Evolutionary conservation across 768 basidiomycete genomes (phyloP), one percentile per base, ranked within the genome.

Genomic region (Lactarius hatsudake): DNA sequence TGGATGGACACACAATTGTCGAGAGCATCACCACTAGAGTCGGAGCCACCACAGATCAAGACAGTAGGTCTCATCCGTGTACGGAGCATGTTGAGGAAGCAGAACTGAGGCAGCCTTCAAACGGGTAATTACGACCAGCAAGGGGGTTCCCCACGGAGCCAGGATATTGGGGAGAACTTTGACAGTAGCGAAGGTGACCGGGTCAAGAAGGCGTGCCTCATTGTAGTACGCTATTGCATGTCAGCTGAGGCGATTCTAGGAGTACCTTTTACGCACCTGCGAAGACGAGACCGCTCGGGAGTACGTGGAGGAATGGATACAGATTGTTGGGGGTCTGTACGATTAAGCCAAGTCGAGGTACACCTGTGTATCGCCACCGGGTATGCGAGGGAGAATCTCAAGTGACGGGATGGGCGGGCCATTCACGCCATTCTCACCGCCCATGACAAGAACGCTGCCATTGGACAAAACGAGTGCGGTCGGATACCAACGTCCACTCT

Each of bases 271-370:
- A 77, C 84, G 60, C 56, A 89, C 90, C 87, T 42, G 90, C 81
- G 74, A 93, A 92, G 71, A 93, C 76, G 38, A 82, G 81, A 1
- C 84, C 84, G 54, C 86, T 87, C 0, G 91, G 90, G 18, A 93
- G 81, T 6, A 91, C 81, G 62, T 87, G 75, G 40, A 93, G 76
- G 80, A 90, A 93, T 0, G 91, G 91, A 72, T 93, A 93, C 59
- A 93, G 74, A 71, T 92, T 92, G 72, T 90, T 86, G 0, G 91
- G 91, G 91, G 71, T 92, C 88, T 5, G 91, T 92, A 34, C 89
- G 81, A 40, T 78, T 74, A 30, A 93, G 78, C 79, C 85, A 92
- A 92, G 66, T 88, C 86, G 59, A 92, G 80, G 59, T 84, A 79
- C 61, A 88, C 63, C 10, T 79, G 78, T 0, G 89, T 91, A 61